Conservation (phyloP, 2,329 filamentous ascomycete genomes). For the Stagonosporopsis tanaceti region DNA sequence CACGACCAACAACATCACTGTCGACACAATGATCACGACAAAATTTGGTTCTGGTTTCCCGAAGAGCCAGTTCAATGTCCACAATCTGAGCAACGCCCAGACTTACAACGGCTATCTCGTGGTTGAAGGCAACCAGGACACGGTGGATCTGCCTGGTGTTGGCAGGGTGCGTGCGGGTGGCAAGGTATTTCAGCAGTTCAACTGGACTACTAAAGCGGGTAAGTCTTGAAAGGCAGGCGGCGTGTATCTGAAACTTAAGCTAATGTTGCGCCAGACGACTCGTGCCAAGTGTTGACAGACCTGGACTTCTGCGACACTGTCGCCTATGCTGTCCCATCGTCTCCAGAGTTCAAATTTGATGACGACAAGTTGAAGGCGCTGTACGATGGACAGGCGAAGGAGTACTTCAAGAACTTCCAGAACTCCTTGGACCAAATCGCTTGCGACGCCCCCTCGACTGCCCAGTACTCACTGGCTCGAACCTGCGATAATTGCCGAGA, state of each 20-base stretch:
- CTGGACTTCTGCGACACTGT: constrained; percentile 89
- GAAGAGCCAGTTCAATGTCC: constrained; percentile 88
- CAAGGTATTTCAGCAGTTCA: constrained; percentile 73
- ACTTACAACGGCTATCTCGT: constrained; percentile 78
- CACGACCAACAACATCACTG: constrained; percentile 65
- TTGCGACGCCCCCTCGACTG: constrained; percentile 77
- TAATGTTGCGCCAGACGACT: constrained; percentile 64
- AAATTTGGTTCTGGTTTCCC: constrained; percentile 66
- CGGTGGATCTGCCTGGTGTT: constrained; percentile 51
- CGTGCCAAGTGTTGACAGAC: constrained; percentile 85
- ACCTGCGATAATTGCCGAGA: constrained; percentile 76
- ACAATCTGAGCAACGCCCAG: constrained; percentile 74
- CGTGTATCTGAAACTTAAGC: constrained; percentile 1
- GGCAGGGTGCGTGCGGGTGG: constrained; percentile 73
- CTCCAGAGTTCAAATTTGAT: constrained; percentile 69
- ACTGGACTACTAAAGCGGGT: constrained; percentile 83
- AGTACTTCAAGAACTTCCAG: constrained; percentile 78
- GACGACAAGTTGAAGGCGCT: constrained; percentile 68
- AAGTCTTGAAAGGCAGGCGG: constrained; percentile 40
- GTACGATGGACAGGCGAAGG: constrained; percentile 79
- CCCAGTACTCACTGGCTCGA: constrained; percentile 81
- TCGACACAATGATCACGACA: constrained; percentile 73
- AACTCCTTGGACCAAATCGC: constrained; percentile 84
- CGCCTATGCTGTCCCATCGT: constrained; percentile 89
- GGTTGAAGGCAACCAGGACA: constrained; percentile 63